A percentile compares a stretch with the other conserved stretches of the same genome.
Conservation (phyloP, 495 filamentous ascomycete genomes). For the Amorphotheca resinae region DNA sequence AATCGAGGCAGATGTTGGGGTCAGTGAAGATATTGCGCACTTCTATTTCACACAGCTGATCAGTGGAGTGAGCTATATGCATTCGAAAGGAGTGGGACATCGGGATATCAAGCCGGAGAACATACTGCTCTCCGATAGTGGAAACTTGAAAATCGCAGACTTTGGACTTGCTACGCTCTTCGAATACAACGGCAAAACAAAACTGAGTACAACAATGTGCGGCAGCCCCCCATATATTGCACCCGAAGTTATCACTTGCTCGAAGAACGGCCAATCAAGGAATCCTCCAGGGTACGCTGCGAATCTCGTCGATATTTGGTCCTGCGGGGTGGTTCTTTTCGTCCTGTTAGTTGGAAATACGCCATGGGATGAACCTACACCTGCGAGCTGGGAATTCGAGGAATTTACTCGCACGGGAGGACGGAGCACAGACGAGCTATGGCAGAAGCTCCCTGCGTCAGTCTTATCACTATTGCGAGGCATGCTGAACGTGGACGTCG, state of each 20-base stretch:
- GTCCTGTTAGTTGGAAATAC: constrained; percentile 93
- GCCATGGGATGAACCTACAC: constrained; percentile 89
- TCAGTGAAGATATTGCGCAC: constrained; percentile 79
- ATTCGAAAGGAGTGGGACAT: constrained; percentile 81
- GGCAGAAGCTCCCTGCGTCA: constrained; percentile 66
- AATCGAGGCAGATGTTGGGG: constrained; percentile 92
- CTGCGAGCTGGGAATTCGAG: constrained; percentile 65
- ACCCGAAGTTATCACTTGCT: constrained; percentile 66
- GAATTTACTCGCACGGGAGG: constrained; percentile 74
- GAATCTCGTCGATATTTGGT: constrained; percentile 90
- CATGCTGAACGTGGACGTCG: constrained; percentile 78
- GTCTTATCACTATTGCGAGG: constrained; percentile 79
- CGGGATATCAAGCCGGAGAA: constrained; percentile 90
- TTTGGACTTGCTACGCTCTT: constrained; percentile 95
- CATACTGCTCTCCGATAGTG: constrained; percentile 66
- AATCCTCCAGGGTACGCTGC: constrained; percentile 59
- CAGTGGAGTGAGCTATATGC: constrained; percentile 84
- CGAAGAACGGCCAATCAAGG: constrained; percentile 26
- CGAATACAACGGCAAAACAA: constrained; percentile 68
- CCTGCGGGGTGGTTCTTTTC: constrained; percentile 91
- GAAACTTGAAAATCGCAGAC: constrained; percentile 90
- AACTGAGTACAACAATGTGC: constrained; percentile 76
- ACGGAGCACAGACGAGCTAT: constrained; percentile 71
- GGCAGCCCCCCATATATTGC: constrained; percentile 96
- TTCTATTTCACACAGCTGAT: constrained; percentile 92